Percentiles rank a stretch among this genome's conserved stretches.
These are phyloP conservation scores for Leccinellum rugosiceps DNA, from an alignment of 768 basidiomycete genomes.

Conservation along the genomic window DNA sequence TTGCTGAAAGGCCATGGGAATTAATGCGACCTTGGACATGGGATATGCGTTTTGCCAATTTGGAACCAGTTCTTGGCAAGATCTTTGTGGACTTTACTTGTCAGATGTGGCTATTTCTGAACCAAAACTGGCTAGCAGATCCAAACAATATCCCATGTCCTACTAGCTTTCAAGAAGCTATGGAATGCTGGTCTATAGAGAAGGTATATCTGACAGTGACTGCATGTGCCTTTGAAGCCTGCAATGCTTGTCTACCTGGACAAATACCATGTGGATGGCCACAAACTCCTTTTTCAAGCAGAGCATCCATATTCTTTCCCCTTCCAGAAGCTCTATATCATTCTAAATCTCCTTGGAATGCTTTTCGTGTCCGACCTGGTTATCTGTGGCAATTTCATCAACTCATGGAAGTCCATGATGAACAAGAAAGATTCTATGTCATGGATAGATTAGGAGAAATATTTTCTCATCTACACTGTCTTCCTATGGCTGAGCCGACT, in stretches of 20 bases:
- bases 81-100: conserved; percentile 2
- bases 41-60: background rate
- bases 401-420: background rate
- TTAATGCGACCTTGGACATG: background rate
- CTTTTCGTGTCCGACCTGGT: background rate
- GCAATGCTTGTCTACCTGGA: conserved; percentile 1
- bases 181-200: background rate
- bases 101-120: conserved; percentile 7
- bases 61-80: background rate
- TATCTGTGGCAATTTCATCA: conserved; percentile 5
- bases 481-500: too few species aligned
- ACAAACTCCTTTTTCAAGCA: background rate
- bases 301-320: background rate
- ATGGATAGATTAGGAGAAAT: too few species aligned
- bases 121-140: background rate
- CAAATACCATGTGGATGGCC: background rate
- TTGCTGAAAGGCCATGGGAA: background rate
- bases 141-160: background rate
- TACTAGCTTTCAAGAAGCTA: background rate
- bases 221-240: conserved; percentile 1
- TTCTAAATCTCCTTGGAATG: background rate
- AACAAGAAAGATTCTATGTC: too few species aligned
- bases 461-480: too few species aligned
- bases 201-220: background rate
- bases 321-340: background rate